These are phyloP conservation scores for Populus alba DNA, from an alignment of 345 rosid genomes.

Conservation along the genomic window DNA sequence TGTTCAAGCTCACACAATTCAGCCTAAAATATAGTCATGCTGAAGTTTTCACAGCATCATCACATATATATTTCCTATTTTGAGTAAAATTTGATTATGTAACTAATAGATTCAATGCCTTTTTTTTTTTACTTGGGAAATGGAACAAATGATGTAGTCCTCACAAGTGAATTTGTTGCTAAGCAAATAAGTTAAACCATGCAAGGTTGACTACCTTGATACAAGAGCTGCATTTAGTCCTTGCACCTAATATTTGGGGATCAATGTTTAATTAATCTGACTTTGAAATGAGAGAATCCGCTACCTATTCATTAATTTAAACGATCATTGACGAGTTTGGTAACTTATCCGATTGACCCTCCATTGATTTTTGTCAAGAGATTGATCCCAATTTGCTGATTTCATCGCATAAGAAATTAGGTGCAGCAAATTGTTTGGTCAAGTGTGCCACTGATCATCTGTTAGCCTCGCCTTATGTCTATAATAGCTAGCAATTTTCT, in stretches of 20 bases:
- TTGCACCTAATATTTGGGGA: constrained; percentile 8
- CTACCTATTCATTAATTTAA: not conserved
- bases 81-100: no score
- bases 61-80: no score
- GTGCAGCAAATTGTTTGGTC: constrained; percentile 9
- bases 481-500: not conserved
- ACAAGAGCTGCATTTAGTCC: not conserved
- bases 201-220: not conserved
- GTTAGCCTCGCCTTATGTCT: not conserved
- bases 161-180: not conserved
- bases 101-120: no score
- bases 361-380: not conserved
- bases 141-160: no score
- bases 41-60: no score
- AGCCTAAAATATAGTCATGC: no score
- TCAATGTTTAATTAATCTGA: no score
- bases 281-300: not conserved
- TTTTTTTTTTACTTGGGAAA: no score
- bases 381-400: constrained; percentile 3
- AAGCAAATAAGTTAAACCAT: not conserved
- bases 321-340: not conserved
- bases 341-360: not conserved
- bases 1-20: no score
- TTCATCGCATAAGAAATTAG: constrained; percentile 7
- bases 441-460: constrained; percentile 17